phyloP scores from a whole-genome alignment of 108 stramenopile genomes.

The Discostella stelligeroides region DNA sequence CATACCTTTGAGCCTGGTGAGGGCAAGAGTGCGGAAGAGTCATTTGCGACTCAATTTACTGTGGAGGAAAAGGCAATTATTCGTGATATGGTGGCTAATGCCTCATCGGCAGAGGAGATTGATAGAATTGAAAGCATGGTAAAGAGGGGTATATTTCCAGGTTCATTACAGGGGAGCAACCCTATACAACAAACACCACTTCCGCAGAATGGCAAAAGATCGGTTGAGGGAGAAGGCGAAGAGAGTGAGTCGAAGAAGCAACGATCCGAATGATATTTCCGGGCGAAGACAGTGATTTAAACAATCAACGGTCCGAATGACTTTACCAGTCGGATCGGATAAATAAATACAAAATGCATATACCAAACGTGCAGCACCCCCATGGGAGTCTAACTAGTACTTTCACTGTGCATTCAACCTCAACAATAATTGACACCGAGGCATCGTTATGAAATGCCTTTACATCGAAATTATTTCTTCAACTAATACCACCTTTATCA shows the following conservation, averaged over 20 bases:
- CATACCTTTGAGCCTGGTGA: slow-evolving; percentile 88
- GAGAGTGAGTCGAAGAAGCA: slow-evolving; percentile 22
- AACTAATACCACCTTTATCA: slow-evolving; percentile 3
- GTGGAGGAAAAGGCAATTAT: slow-evolving; percentile 77
- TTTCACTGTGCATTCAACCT: no score
- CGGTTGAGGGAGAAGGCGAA: slow-evolving; percentile 24
- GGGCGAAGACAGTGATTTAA: background rate
- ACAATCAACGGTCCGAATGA: slow-evolving; percentile 31
- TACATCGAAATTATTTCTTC: no score
- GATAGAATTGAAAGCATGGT: slow-evolving; percentile 81
- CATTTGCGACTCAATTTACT: slow-evolving; percentile 72
- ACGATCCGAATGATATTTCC: slow-evolving; percentile 13
- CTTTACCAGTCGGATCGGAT: no score
- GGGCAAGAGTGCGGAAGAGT: slow-evolving; percentile 66
- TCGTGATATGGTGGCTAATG: slow-evolving; percentile 79
- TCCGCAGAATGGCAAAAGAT: slow-evolving; percentile 13
- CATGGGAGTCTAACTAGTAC: no score
- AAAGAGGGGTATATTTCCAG: slow-evolving; percentile 73
- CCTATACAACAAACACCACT: slow-evolving; percentile 25
- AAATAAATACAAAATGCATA: no score
- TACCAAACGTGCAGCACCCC: no score
- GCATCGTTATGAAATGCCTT: background rate
- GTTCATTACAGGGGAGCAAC: background rate
- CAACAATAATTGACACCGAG: no score
- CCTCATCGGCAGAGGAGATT: slow-evolving; percentile 71